Evolutionary conservation across 2,329 filamentous ascomycete species (phyloP).

Genomic region (Ophiostoma perfectum): DNA sequence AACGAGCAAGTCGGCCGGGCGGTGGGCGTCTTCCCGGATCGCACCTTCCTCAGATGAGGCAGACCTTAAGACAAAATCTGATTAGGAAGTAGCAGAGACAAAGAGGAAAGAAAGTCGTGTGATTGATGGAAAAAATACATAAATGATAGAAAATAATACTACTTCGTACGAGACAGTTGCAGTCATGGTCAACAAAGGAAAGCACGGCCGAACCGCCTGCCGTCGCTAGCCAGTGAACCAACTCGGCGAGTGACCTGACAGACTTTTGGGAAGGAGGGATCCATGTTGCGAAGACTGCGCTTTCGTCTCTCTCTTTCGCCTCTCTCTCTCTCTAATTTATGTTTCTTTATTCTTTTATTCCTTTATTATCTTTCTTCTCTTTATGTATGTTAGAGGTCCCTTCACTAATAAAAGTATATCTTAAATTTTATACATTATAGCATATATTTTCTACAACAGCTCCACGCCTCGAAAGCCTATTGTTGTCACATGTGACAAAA

Average conservation of each 20-base stretch:
- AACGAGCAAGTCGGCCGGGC: not conserved
- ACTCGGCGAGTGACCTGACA: slow-evolving; percentile 7
- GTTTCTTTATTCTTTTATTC: not conserved
- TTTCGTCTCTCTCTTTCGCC: not conserved
- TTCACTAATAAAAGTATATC: not conserved
- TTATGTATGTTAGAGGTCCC: too few species aligned
- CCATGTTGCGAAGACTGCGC: not conserved
- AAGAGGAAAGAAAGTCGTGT: not conserved
- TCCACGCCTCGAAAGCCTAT: slow-evolving; percentile 17
- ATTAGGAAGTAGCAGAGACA: not conserved
- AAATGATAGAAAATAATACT: not conserved
- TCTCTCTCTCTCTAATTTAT: not conserved
- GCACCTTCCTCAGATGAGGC: not conserved
- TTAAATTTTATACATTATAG: not conserved
- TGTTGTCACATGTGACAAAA: slow-evolving; percentile 21
- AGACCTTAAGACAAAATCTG: not conserved
- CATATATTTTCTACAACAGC: not conserved
- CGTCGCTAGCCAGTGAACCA: slow-evolving; percentile 2
- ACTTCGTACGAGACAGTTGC: too few species aligned
- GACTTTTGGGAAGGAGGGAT: not conserved
- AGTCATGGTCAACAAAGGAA: not conserved
- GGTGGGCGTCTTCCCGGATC: not conserved
- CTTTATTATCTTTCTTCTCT: not conserved
- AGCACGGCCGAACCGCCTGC: slow-evolving; percentile 5
- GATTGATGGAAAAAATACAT: not conserved